Percentiles rank a stretch among this genome's conserved stretches.
Evolutionary conservation across 176 grass and related monocot genomes (phyloP).

Genomic region (Ampelocalamus luodianensis): DNA sequence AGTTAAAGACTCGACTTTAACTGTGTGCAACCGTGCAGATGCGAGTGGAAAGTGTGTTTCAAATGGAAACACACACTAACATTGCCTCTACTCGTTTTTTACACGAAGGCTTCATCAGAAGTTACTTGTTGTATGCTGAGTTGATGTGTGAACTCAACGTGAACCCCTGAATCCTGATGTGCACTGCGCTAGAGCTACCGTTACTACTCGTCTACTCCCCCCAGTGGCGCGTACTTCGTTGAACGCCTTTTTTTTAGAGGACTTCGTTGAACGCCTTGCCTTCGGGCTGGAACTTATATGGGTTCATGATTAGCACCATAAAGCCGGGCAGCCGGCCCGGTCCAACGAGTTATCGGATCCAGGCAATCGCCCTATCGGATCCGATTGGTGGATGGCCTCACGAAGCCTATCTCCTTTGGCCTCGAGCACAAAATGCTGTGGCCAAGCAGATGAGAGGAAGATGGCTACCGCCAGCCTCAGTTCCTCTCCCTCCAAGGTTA

Average conservation of each 20-base stretch:
- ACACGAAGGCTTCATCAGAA: no score
- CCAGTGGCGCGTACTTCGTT: neutral
- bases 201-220: no score
- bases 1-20: no score
- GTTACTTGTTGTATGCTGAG: no score
- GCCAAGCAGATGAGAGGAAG: conserved; percentile 43
- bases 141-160: no score
- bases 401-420: conserved; percentile 45
- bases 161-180: no score
- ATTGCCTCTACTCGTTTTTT: no score
- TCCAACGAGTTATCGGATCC: neutral
- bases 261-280: neutral
- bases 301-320: neutral
- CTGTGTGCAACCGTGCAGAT: no score
- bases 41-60: no score
- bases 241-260: no score
- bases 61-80: no score
- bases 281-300: neutral
- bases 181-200: no score
- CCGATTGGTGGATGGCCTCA: conserved; percentile 43
- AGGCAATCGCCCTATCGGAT: neutral
- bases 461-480: conserved; percentile 55
- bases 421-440: conserved; percentile 47
- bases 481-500: conserved; percentile 49
- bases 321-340: conserved; percentile 15